These are phyloP conservation scores for Clavulina sp. DNA, from an alignment of 768 basidiomycete species.

Conservation along the genomic window DNA sequence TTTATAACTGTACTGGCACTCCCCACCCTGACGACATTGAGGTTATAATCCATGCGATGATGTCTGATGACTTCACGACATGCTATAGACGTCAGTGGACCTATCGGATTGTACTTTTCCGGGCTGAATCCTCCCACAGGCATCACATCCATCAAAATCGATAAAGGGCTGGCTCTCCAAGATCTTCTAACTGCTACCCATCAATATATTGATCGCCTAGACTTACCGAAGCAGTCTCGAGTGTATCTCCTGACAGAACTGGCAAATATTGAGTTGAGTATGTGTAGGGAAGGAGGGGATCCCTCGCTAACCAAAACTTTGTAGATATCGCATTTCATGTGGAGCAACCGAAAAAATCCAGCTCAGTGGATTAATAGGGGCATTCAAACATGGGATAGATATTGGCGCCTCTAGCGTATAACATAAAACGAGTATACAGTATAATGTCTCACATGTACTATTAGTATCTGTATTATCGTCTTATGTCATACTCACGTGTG, in stretches of 20 bases:
- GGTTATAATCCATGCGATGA: slow-evolving; percentile 84
- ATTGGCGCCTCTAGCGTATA: no score
- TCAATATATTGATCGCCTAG: slow-evolving; percentile 75
- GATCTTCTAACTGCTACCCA: slow-evolving; percentile 85
- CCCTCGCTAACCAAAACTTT: not conserved
- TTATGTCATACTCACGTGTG: no score
- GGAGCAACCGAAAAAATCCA: slow-evolving; percentile 93
- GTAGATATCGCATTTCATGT: slow-evolving; percentile 75
- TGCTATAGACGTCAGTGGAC: slow-evolving; percentile 51
- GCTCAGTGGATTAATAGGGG: slow-evolving; percentile 73
- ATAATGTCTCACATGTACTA: no score
- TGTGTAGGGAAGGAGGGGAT: not conserved
- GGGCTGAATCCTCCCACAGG: slow-evolving; percentile 28
- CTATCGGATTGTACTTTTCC: not conserved
- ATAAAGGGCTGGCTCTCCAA: slow-evolving; percentile 86
- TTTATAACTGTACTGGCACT: slow-evolving; percentile 93
- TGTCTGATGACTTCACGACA: slow-evolving; percentile 87
- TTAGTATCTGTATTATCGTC: no score
- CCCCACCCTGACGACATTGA: slow-evolving; percentile 94
- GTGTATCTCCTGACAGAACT: slow-evolving; percentile 84
- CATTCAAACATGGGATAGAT: slow-evolving; percentile 91
- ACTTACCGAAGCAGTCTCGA: slow-evolving; percentile 69
- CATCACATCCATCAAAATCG: slow-evolving; percentile 72
- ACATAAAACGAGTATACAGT: no score
- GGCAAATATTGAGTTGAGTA: slow-evolving; percentile 72